Evolutionary conservation across 2,329 filamentous ascomycete species (phyloP), one percentile per base, ranked within the genome.

Genomic region (Metarhizium anisopliae): DNA sequence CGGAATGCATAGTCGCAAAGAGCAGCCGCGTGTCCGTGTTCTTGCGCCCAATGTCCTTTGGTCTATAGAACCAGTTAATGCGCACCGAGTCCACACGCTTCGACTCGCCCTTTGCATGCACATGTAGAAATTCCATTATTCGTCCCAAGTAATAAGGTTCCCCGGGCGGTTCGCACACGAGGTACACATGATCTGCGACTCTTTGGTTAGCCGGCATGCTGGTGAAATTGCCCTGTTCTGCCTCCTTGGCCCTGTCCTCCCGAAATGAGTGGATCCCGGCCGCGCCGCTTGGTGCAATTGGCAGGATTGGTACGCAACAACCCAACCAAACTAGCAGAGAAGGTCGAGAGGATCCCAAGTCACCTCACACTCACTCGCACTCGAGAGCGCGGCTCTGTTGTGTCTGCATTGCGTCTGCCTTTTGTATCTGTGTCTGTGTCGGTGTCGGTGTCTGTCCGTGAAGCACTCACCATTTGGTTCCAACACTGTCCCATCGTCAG

Each of bases 41-140:
- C 74, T 92, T 94, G 63, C 92, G 89, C 62, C 90, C 89, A 67
- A 97, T 95, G 73, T 99, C 94, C 72, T 94, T 91, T 56, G 94
- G 93, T 45, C 94, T 85, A 71, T 97, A 97, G 73, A 93, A 96
- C 94, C 94, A 99, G 74, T 99, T 99, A 67, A 97, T 89, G 63
- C 92, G 87, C 65, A 99, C 73, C 47, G 90, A 85, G 68, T 96
- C 93, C 60, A 99, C 85, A 1, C 88, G 86, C 57, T 84, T 82
- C 55, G 77, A 74, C 69, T 92, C 83, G 67, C 93, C 90, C 64
- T 92, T 84, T 66, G 80, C 76, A 67, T 95, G 90, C 64, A 96
- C 76, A 67, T 95, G 90, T 64, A 96, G 77, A 69, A 97, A 97
- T 71, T 99, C 93, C 94, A 99, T 99, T 70, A 99, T 94, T 64